Evolutionary conservation across 441 rosid species (phyloP).

Genomic region (Jatropha multifida): DNA sequence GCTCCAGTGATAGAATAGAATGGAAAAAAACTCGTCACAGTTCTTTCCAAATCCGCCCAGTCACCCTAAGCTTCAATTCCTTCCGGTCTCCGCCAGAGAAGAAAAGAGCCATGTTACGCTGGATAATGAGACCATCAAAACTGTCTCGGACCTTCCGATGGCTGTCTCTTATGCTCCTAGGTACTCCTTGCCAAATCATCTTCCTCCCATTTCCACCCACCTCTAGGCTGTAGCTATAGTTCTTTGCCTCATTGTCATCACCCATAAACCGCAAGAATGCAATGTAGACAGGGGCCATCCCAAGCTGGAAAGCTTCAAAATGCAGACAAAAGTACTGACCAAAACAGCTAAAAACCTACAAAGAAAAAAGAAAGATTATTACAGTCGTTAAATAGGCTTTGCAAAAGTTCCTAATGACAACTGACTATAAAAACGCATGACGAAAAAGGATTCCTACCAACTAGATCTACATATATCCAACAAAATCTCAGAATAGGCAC

Average conservation of each 20-base stretch:
- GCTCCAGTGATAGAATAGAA: conserved; percentile 13
- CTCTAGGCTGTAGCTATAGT: conserved; percentile 71
- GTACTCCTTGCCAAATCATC: conserved; percentile 76
- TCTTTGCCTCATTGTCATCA: conserved; percentile 63
- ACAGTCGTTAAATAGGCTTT: not conserved
- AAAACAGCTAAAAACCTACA: conserved; percentile 71
- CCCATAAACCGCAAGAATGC: conserved; percentile 80
- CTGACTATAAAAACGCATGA: too few relatives aligned
- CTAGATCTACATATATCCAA: not conserved
- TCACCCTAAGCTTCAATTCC: conserved; percentile 70
- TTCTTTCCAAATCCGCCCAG: conserved; percentile 81
- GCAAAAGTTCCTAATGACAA: not conserved
- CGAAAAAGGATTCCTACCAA: not conserved
- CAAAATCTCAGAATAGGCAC: not conserved
- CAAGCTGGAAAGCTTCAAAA: conserved; percentile 73
- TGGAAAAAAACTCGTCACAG: conserved; percentile 33
- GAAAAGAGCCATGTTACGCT: conserved; percentile 71
- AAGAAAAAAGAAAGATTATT: not conserved
- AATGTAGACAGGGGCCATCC: conserved; percentile 70
- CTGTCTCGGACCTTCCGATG: conserved; percentile 73
- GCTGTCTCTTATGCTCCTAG: conserved; percentile 72
- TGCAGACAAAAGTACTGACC: conserved; percentile 73
- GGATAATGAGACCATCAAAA: conserved; percentile 75
- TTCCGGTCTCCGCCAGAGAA: conserved; percentile 76
- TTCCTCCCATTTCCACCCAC: conserved; percentile 79